Conservation (phyloP, 805 yeast genomes). For the Myxozyma lipomycoides region DNA sequence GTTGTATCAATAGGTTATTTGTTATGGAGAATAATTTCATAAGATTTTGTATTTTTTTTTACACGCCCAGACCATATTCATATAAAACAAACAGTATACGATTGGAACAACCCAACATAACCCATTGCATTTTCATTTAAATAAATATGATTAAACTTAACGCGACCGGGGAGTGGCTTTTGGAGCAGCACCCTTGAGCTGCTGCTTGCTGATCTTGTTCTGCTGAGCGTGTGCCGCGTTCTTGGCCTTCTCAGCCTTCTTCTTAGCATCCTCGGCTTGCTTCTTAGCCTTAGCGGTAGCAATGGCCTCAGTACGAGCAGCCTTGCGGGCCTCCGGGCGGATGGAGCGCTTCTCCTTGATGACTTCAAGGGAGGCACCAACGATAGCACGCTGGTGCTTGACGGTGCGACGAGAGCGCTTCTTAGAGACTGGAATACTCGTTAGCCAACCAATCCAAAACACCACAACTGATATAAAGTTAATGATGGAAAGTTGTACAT, state of each 20-base stretch:
- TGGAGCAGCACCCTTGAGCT: slow-evolving; percentile 96
- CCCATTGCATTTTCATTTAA: too few species aligned
- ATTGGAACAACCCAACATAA: too few species aligned
- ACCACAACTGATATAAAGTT: neutral
- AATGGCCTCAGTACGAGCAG: slow-evolving; percentile 88
- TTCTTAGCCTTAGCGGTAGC: slow-evolving; percentile 47
- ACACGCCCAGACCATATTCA: neutral
- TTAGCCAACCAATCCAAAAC: neutral
- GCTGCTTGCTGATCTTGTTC: slow-evolving; percentile 85
- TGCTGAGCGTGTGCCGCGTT: slow-evolving; percentile 51
- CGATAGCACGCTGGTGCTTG: slow-evolving; percentile 98
- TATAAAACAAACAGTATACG: neutral
- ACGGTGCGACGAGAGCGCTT: slow-evolving; percentile 96
- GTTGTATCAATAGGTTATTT: too few species aligned
- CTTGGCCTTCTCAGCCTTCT: slow-evolving; percentile 91
- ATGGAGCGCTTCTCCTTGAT: slow-evolving; percentile 95
- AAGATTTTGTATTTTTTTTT: too few species aligned
- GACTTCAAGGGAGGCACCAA: slow-evolving; percentile 98
- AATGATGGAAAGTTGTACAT: slow-evolving; percentile 2
- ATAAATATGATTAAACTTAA: slow-evolving; percentile 45
- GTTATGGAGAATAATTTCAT: too few species aligned
- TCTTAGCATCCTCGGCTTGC: slow-evolving; percentile 88
- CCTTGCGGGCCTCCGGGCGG: slow-evolving; percentile 97
- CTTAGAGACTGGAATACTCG: slow-evolving; percentile 58
- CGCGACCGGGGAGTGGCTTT: slow-evolving; percentile 96